phyloP scores from a whole-genome alignment of 2,329 filamentous ascomycete genomes.

The Blastomyces percursus region DNA sequence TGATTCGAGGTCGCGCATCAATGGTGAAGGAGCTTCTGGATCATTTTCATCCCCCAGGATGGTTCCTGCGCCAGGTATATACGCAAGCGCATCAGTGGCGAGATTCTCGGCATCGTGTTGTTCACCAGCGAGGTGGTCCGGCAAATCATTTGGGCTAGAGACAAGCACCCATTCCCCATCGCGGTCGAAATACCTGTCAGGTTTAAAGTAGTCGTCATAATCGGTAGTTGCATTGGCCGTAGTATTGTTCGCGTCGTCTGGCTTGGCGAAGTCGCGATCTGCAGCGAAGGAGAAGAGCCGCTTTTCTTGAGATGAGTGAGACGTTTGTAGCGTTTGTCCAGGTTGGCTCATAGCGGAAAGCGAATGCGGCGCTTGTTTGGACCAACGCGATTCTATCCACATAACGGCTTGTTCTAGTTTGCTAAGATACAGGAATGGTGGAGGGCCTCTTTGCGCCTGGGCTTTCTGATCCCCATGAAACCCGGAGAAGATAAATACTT shows the following conservation, averaged over 20 bases:
- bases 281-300: constrained; percentile 19
- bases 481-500: constrained; percentile 67
- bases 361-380: background rate
- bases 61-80: background rate
- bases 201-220: constrained; percentile 28
- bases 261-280: constrained; percentile 26
- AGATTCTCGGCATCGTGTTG: background rate
- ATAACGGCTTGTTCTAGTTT: constrained; percentile 55
- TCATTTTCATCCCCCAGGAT: constrained; percentile 12
- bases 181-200: constrained; percentile 26
- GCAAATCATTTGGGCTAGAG: constrained; percentile 5
- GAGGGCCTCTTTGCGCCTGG: constrained; percentile 39
- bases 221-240: constrained; percentile 17
- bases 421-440: constrained; percentile 63
- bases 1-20: constrained; percentile 56
- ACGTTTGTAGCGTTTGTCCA: background rate
- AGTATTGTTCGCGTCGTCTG: constrained; percentile 12
- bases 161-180: constrained; percentile 18
- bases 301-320: background rate
- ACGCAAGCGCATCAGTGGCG: background rate
- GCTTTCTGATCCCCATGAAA: constrained; percentile 45
- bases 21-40: constrained; percentile 33
- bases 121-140: constrained; percentile 2
- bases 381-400: constrained; percentile 46
- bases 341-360: background rate